Conservation (phyloP, 805 yeast species). For the Myxozyma geophila region DNA sequence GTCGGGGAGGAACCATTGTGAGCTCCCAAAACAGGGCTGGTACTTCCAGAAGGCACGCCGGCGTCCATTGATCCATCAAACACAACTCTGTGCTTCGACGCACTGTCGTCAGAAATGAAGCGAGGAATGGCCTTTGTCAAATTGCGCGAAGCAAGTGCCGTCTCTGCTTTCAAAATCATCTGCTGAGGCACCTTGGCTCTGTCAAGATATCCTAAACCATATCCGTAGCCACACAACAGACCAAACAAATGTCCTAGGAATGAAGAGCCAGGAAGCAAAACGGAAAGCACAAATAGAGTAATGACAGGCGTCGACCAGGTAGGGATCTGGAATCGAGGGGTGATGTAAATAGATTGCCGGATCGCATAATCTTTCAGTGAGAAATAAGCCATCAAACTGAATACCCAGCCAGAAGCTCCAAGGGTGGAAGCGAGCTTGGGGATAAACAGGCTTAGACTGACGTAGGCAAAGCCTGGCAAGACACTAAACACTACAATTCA, state of each 20-base stretch:
- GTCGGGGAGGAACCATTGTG: not conserved
- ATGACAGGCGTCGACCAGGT: constrained; percentile 34
- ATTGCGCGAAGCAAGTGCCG: constrained; percentile 5
- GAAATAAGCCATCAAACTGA: constrained; percentile 35
- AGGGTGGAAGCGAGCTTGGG: constrained; percentile 11
- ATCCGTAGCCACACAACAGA: constrained; percentile 28
- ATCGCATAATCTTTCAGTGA: constrained; percentile 30
- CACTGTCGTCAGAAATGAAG: constrained; percentile 33
- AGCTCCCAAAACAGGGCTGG: constrained; percentile 30
- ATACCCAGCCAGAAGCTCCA: constrained; percentile 37
- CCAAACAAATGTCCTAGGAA: constrained; percentile 33
- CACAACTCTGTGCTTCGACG: constrained; percentile 34
- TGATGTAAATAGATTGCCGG: constrained; percentile 28
- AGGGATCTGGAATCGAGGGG: constrained; percentile 29
- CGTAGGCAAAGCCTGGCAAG: constrained; percentile 32
- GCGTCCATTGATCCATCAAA: constrained; percentile 33
- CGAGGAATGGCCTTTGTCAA: constrained; percentile 28
- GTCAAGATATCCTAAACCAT: constrained; percentile 32
- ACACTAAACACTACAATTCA: constrained; percentile 19
- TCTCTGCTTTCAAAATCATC: constrained; percentile 17
- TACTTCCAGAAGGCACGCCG: constrained; percentile 33
- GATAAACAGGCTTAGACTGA: constrained; percentile 10
- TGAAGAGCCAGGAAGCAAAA: constrained; percentile 33
- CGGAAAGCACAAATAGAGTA: constrained; percentile 26
- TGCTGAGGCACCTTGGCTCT: constrained; percentile 26